phyloP scores from a whole-genome alignment of 164 flowering plant genomes.

The Vitis cinerea region DNA sequence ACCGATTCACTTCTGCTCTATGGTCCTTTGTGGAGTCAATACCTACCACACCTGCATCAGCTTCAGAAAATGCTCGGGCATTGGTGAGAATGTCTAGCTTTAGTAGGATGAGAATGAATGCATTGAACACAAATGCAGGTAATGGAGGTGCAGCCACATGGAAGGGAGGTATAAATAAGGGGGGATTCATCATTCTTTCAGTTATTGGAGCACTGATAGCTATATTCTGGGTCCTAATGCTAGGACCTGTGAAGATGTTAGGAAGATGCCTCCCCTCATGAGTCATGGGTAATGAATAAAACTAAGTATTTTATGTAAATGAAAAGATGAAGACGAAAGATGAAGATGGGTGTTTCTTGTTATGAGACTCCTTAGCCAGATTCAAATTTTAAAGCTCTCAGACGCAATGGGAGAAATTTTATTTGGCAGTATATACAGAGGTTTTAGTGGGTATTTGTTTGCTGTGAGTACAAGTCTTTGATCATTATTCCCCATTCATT shows the following conservation, averaged over 20 bases:
- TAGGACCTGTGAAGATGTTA: constrained; percentile 18
- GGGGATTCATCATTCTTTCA: constrained; percentile 37
- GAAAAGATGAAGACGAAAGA: not conserved
- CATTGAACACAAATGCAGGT: constrained; percentile 24
- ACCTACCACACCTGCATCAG: constrained; percentile 88
- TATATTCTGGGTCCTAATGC: constrained; percentile 40
- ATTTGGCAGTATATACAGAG: too few relatives aligned
- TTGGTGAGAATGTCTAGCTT: constrained; percentile 85
- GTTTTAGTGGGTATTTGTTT: too few relatives aligned
- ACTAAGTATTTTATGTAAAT: constrained; percentile 2
- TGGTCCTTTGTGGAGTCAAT: constrained; percentile 80
- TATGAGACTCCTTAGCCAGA: not conserved
- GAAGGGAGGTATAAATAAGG: constrained; percentile 23
- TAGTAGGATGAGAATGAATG: constrained; percentile 45
- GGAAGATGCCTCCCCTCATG: constrained; percentile 22
- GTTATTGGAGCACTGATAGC: constrained; percentile 41
- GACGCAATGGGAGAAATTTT: too few relatives aligned
- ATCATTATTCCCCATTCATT: too few relatives aligned
- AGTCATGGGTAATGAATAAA: not conserved
- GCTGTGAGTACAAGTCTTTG: too few relatives aligned
- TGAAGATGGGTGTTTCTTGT: not conserved
- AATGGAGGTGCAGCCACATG: constrained; percentile 18
- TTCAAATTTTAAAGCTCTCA: not conserved
- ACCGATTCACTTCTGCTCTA: constrained; percentile 58
- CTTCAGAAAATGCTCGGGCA: constrained; percentile 69